phyloP scores from a whole-genome alignment of 768 basidiomycete species.

The Leccinum incarnatum region DNA sequence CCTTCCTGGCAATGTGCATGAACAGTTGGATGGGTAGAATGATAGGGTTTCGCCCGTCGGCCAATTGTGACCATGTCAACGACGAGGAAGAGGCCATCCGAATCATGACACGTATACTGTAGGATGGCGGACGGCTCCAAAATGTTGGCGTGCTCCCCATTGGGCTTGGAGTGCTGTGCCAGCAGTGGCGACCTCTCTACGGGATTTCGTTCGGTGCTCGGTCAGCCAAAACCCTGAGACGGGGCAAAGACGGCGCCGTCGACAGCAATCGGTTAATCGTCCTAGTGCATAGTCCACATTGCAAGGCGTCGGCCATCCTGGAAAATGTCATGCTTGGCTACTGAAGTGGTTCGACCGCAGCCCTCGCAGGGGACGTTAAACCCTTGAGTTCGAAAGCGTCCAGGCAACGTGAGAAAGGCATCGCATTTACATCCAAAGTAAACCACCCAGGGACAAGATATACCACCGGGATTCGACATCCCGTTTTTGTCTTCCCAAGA shows the following conservation, averaged over 20 bases:
- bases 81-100: not conserved
- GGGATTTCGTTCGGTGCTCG: not conserved
- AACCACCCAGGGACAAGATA: not conserved
- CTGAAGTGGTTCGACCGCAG: no score
- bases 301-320: no score
- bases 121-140: not conserved
- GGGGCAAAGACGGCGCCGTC: not conserved
- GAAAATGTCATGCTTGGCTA: no score
- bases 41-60: no score
- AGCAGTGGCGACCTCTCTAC: no score
- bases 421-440: not conserved
- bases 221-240: not conserved
- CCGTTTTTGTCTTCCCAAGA: not conserved
- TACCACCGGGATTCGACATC: not conserved
- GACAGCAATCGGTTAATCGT: not conserved
- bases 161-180: not conserved
- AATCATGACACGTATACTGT: not conserved
- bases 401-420: not conserved
- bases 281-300: not conserved
- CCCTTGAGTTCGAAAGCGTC: not conserved
- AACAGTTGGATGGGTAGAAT: not conserved
- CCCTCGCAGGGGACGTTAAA: no score
- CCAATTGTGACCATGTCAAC: not conserved
- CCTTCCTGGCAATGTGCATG: not conserved
- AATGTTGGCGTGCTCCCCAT: not conserved